Evolutionary conservation across 805 yeast genomes (phyloP).

Genomic region (Barnettozyma vustinii): DNA sequence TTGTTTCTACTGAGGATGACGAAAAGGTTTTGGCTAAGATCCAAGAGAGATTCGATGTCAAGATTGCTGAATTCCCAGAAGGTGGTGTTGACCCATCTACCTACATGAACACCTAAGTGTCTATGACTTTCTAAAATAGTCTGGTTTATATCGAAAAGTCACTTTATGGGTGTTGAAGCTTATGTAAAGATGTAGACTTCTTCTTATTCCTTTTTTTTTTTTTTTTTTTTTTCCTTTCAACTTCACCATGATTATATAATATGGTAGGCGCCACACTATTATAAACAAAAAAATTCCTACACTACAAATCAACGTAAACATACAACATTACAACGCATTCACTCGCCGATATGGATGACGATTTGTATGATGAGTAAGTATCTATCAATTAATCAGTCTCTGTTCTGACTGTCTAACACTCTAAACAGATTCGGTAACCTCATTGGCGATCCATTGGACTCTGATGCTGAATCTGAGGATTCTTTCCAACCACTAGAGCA

Average conservation of each 20-base stretch:
- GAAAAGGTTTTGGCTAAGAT: slow-evolving; percentile 86
- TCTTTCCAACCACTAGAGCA: slow-evolving; percentile 15
- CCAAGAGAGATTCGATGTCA: slow-evolving; percentile 96
- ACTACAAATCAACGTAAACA: neutral
- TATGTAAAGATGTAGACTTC: too few relatives aligned
- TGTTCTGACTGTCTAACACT: neutral
- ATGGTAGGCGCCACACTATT: neutral
- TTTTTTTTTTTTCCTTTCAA: too few relatives aligned
- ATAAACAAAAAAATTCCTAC: neutral
- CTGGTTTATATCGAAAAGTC: neutral
- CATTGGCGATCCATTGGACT: slow-evolving; percentile 46
- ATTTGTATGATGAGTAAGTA: slow-evolving; percentile 65
- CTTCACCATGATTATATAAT: too few relatives aligned
- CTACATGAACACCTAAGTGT: slow-evolving; percentile 81
- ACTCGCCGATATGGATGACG: slow-evolving; percentile 43
- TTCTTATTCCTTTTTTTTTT: neutral
- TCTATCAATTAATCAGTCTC: too few relatives aligned
- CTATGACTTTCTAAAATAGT: neutral
- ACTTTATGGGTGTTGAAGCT: neutral
- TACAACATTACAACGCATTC: neutral
- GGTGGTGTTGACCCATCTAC: slow-evolving; percentile 98
- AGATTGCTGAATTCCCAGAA: slow-evolving; percentile 91
- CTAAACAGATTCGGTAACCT: slow-evolving; percentile 56
- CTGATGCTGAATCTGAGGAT: slow-evolving; percentile 37
- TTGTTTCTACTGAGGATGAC: slow-evolving; percentile 81